Base-by-base conservation (phyloP, 495 filamentous ascomycete genomes). In the Xylaria longipes region DNA sequence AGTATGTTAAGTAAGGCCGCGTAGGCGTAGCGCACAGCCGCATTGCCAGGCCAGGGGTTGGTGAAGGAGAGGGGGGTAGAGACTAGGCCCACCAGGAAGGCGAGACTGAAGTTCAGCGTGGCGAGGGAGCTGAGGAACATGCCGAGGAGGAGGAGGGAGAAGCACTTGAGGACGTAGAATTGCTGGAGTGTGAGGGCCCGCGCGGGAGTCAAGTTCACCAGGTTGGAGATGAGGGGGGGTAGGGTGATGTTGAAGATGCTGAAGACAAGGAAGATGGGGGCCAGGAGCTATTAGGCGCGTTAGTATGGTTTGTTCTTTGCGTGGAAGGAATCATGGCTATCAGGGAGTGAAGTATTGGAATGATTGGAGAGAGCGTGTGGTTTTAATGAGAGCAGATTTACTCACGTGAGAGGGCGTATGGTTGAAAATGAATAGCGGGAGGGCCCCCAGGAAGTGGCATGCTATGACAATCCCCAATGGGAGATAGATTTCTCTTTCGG, bases 21-120 rank as follows among this genome's bases (percentile, higher is more conserved):
- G 22, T 78, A 75, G 0, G 74, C 43, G 43, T 74, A 71, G 12
- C 80, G 70, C 25, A 79, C 70, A 5, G 71, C 71, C 20, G 78
- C 66, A 60, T 75, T 79, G 14, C 58, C 37, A 6, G 84, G 80
- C 61, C 88, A 80, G 0, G 88, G 88, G 27, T 82, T 83, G 43
- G 92, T 78, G 78, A 97, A 97, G 25, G 88, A 89, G 9, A 98
- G 84, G 3, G 94, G 95, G 14, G 88, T 78, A 46, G 93, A 87
- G 61, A 94, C 82, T 2, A 98, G 82, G 50, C 96, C 96, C 73
- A 98, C 83, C 61, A 97, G 84, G 81, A 98, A 91, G 48, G 94
- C 90, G 35, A 98, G 91, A 31, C 91, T 93, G 86, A 99, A 99
- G 83, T 99, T 99, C 62, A 99, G 90, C 2, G 97, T 99, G 20